Base-by-base conservation (phyloP, 2,329 filamentous ascomycete genomes). In the Cytospora piceae region DNA sequence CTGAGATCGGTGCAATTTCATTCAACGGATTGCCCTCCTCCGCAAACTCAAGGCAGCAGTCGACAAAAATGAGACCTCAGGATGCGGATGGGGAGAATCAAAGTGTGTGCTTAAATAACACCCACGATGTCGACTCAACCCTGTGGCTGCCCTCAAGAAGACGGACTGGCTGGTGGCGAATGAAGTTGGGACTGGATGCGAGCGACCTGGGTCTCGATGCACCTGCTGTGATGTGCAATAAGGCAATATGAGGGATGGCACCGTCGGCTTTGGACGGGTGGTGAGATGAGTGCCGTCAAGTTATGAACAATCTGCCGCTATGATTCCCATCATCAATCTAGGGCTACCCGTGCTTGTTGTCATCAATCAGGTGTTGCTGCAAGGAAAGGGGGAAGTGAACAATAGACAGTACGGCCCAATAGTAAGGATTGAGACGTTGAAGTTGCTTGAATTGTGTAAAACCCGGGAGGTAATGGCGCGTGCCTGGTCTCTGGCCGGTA, bases 271-370 rank as follows among this genome's bases (percentile, higher is more conserved):
- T 14, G 42, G 61, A 63, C 14, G 53, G 24, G 46, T 37, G 53
- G 54, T 51, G 61, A 37, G 22, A 17, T 37, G 42, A 57, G 61
- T 52, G 39, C 53, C 53, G 27, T 29, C 37, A 52, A 39, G 29
- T 51, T 63, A 63, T 51, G 46, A 55, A 51, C 61, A 37, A 55
- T 31, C 29, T 52, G 53, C 53, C 22, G 49, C 31, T 29, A 46
- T 39, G 20, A 32, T 32, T 63, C 53, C 61, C 61, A 63, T 63
- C 53, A 34, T 63, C 61, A 57, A 32, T 27, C 51, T 53, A 63
- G 31, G 52, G 61, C 53, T 39, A 57, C 29, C 61, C 61, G 61
- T 57, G 53, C 32, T 51, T 55, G 53, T 46, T 27, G 34, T 39
- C 24, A 37, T 37, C 39, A 61, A 24, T 54, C 34, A 54, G 39